These are phyloP conservation scores for Metschnikowia koreensis DNA, from an alignment of 805 yeast species.

Conservation along the genomic window DNA sequence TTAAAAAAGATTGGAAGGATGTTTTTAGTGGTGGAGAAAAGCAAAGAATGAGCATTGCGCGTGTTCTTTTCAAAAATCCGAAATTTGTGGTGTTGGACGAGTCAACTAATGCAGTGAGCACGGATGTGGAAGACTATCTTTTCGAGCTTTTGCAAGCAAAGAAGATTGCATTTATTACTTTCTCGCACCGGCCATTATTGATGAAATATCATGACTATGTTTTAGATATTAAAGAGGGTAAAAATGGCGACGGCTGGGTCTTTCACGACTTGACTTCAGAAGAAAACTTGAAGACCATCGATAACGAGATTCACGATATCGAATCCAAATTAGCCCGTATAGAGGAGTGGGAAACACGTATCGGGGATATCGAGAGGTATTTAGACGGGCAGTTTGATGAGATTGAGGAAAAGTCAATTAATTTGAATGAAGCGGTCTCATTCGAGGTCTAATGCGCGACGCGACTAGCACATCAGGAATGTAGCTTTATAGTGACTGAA, in stretches of 20 bases:
- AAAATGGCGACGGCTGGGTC: conserved; percentile 37
- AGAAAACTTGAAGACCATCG: conserved; percentile 64
- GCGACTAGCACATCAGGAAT: too few species aligned
- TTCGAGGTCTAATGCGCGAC: conserved; percentile 9
- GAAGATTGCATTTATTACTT: conserved; percentile 74
- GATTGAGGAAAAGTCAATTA: conserved; percentile 13
- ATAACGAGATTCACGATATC: conserved; percentile 70
- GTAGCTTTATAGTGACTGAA: too few species aligned
- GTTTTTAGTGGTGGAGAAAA: conserved; percentile 96
- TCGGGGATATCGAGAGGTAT: conserved; percentile 53
- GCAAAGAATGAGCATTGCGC: conserved; percentile 85
- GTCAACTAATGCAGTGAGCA: conserved; percentile 89
- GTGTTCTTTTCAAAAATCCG: conserved; percentile 78
- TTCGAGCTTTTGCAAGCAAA: conserved; percentile 71
- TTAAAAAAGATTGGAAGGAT: conserved; percentile 75
- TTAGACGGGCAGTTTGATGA: conserved; percentile 40
- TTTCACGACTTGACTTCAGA: conserved; percentile 65
- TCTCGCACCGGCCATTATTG: conserved; percentile 79
- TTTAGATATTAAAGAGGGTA: conserved; percentile 59
- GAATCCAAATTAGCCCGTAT: conserved; percentile 59
- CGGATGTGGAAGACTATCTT: conserved; percentile 83
- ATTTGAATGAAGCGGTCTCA: conserved; percentile 9
- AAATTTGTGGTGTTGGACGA: conserved; percentile 84
- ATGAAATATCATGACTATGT: conserved; percentile 81
- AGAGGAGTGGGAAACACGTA: conserved; percentile 57